These are phyloP conservation scores for Lippia alba DNA, from an alignment of 305 asterid genomes.

Conservation along the genomic window DNA sequence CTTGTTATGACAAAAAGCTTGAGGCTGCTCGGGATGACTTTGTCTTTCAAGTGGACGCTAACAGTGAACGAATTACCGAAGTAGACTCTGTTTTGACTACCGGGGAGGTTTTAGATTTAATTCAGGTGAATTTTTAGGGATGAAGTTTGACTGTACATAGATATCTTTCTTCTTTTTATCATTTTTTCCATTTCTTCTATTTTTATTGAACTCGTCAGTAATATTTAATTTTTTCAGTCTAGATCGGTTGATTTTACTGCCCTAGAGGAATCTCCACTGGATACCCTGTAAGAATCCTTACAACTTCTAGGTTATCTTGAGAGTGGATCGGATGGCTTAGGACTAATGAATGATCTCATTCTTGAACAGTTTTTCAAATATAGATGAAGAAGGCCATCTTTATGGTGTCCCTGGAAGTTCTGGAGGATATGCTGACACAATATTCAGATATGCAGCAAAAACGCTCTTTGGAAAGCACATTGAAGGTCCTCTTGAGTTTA, in stretches of 20 bases:
- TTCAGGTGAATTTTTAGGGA: slow-evolving; percentile 60
- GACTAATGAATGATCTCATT: slow-evolving; percentile 24
- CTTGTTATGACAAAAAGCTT: slow-evolving; percentile 97
- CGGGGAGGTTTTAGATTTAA: slow-evolving; percentile 86
- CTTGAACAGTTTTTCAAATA: slow-evolving; percentile 65
- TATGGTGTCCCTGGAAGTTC: slow-evolving; percentile 87
- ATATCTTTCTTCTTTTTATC: background rate
- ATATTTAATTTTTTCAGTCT: slow-evolving; percentile 56
- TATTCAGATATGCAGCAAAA: slow-evolving; percentile 81
- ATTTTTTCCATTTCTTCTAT: background rate
- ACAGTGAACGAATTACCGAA: slow-evolving; percentile 65
- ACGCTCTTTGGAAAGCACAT: slow-evolving; percentile 66
- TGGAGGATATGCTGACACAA: slow-evolving; percentile 92
- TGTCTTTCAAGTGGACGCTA: slow-evolving; percentile 65
- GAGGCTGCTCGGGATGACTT: slow-evolving; percentile 98
- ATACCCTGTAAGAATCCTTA: slow-evolving; percentile 66
- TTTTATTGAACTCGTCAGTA: background rate
- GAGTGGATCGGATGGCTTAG: slow-evolving; percentile 8
- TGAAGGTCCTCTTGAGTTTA: slow-evolving; percentile 72
- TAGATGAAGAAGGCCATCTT: slow-evolving; percentile 67
- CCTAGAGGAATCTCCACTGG: slow-evolving; percentile 86
- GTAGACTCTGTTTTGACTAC: slow-evolving; percentile 96
- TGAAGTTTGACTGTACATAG: background rate
- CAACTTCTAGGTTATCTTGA: slow-evolving; percentile 23
- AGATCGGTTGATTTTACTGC: slow-evolving; percentile 65